phyloP scores from a whole-genome alignment of 75 land plant genomes.

The Selaginella tamariscina region DNA sequence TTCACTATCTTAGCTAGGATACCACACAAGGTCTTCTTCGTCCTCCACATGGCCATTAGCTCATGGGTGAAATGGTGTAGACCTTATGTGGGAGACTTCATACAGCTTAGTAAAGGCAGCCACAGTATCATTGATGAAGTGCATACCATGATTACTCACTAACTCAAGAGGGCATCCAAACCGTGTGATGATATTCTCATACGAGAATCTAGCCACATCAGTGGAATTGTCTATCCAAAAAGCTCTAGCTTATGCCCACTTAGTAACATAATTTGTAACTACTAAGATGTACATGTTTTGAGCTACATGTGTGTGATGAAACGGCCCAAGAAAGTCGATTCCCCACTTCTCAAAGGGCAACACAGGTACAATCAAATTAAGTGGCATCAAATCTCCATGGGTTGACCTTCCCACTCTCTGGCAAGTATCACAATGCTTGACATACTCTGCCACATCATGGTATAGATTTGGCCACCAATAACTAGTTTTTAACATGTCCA shows the following conservation, averaged over 20 bases:
- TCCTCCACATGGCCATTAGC: conserved; percentile 5
- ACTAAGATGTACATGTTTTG: background rate
- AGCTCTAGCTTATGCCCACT: background rate
- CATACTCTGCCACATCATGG: background rate
- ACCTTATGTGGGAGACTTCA: background rate
- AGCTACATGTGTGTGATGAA: background rate
- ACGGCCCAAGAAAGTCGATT: conserved; percentile 1
- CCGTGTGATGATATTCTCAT: conserved; percentile 3
- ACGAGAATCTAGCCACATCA: background rate
- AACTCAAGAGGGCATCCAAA: conserved; percentile 7
- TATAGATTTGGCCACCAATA: background rate
- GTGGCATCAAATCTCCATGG: background rate
- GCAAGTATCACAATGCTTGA: background rate
- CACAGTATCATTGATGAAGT: background rate
- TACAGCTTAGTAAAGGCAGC: background rate
- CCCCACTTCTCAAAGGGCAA: conserved; percentile 8
- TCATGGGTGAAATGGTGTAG: background rate
- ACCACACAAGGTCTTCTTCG: background rate
- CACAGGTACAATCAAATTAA: background rate
- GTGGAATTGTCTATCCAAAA: background rate
- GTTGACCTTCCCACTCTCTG: background rate
- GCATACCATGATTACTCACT: conserved; percentile 7
- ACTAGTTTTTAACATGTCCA: background rate
- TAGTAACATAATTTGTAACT: background rate
- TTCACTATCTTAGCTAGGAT: background rate